Evolutionary conservation across 257 asterid species (phyloP).

Genomic region (Paulownia fortunei): DNA sequence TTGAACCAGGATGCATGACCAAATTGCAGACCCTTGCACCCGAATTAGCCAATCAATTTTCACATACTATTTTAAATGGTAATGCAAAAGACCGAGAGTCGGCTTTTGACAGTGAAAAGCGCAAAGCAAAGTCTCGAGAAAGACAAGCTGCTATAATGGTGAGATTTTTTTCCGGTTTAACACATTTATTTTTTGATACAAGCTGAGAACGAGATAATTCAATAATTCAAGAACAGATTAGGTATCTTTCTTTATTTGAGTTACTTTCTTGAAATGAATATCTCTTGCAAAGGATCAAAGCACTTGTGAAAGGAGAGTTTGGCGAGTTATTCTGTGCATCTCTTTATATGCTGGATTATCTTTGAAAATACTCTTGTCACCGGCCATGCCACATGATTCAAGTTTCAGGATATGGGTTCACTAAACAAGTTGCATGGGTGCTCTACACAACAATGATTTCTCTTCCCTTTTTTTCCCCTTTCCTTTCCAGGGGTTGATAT

Average conservation of each 20-base stretch:
- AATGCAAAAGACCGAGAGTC: conserved; percentile 42
- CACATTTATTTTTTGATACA: no score
- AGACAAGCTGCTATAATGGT: conserved; percentile 97
- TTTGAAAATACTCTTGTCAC: conserved; percentile 11
- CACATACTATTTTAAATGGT: conserved; percentile 41
- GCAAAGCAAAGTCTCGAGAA: conserved; percentile 93
- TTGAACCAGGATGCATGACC: conserved; percentile 76
- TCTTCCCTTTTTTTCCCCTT: neutral
- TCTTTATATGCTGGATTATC: neutral
- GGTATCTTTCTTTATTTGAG: neutral
- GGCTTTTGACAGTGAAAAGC: conserved; percentile 69
- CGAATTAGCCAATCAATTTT: conserved; percentile 68
- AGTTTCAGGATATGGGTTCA: conserved; percentile 13
- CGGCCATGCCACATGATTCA: conserved; percentile 11
- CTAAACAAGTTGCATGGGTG: conserved; percentile 11
- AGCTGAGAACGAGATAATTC: conserved; percentile 7
- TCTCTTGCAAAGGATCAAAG: neutral
- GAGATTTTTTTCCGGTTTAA: conserved; percentile 30
- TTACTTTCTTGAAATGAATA: conserved; percentile 11
- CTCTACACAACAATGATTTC: conserved; percentile 5
- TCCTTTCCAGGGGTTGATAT: neutral
- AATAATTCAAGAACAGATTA: conserved; percentile 8
- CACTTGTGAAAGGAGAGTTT: conserved; percentile 17
- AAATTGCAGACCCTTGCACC: conserved; percentile 84
- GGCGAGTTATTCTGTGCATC: conserved; percentile 19